phyloP scores from a whole-genome alignment of 257 asterid genomes.

The Thymus quinquecostatus region DNA sequence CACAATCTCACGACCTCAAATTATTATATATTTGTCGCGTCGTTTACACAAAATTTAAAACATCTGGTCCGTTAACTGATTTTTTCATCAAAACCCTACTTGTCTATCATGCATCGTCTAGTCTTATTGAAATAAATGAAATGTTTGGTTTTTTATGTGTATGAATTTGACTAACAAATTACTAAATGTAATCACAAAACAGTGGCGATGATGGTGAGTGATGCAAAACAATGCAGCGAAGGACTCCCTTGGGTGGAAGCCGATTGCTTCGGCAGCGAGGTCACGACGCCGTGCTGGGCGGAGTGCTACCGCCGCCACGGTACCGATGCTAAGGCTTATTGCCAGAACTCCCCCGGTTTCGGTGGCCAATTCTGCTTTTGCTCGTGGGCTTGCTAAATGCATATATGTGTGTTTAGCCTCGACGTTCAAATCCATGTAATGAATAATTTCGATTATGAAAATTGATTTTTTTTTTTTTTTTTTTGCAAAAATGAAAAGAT shows the following conservation, averaged over 20 bases:
- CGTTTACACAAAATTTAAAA: neutral
- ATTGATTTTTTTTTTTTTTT: too few species aligned
- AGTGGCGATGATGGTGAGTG: neutral
- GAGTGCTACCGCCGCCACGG: constrained; percentile 15
- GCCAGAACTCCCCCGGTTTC: neutral
- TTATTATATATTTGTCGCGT: neutral
- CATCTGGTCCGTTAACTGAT: neutral
- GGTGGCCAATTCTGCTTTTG: neutral
- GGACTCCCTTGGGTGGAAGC: neutral
- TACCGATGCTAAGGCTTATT: neutral
- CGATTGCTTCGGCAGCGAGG: neutral
- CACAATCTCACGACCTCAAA: neutral
- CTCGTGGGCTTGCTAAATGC: neutral
- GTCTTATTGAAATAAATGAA: neutral
- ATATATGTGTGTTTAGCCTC: neutral
- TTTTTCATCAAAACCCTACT: neutral
- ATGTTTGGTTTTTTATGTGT: neutral
- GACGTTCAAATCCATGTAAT: neutral
- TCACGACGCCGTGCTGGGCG: neutral
- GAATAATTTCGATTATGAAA: too few species aligned
- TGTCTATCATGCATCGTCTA: neutral
- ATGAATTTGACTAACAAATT: neutral
- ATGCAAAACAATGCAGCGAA: constrained; percentile 3
- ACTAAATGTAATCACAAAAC: neutral
- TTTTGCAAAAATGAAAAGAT: too few species aligned